Conservation (phyloP, 495 filamentous ascomycete species). For the Hyaloscypha hepaticicola region DNA sequence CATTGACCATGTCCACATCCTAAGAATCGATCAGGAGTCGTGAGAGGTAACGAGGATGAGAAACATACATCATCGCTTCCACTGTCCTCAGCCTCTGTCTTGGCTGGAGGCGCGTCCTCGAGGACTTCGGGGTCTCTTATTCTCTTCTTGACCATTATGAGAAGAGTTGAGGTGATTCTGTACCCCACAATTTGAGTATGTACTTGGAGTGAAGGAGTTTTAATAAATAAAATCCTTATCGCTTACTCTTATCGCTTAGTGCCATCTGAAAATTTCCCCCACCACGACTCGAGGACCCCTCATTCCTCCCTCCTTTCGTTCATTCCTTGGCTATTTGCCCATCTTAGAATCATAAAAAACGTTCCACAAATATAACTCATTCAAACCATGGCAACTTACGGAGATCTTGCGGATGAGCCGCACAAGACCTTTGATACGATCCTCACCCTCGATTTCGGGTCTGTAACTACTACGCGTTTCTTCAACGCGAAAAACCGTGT, state of each 20-base stretch:
- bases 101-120: conserved; percentile 35
- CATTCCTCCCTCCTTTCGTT: conserved; percentile 34
- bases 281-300: no score
- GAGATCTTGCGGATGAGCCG: conserved; percentile 24
- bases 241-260: background rate
- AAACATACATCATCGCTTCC: conserved; percentile 41
- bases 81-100: conserved; percentile 42
- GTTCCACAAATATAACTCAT: no score
- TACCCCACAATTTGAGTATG: no score
- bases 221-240: background rate
- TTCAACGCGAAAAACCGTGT: background rate
- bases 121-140: conserved; percentile 45
- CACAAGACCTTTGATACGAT: conserved; percentile 33
- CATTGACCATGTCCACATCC: conserved; percentile 88
- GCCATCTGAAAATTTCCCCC: background rate
- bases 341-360: no score
- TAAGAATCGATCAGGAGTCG: conserved; percentile 40
- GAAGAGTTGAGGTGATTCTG: background rate
- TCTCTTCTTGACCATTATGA: conserved; percentile 48
- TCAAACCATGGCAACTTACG: conserved; percentile 16
- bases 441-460: conserved; percentile 32
- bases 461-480: conserved; percentile 4
- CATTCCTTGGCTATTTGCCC: conserved; percentile 30
- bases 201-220: background rate
- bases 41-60: conserved; percentile 1